A percentile compares a stretch with the other conserved stretches of the same genome.
Conservation (phyloP, 1,284 basidiomycete genomes). For the Rhodofomes roseus region DNA sequence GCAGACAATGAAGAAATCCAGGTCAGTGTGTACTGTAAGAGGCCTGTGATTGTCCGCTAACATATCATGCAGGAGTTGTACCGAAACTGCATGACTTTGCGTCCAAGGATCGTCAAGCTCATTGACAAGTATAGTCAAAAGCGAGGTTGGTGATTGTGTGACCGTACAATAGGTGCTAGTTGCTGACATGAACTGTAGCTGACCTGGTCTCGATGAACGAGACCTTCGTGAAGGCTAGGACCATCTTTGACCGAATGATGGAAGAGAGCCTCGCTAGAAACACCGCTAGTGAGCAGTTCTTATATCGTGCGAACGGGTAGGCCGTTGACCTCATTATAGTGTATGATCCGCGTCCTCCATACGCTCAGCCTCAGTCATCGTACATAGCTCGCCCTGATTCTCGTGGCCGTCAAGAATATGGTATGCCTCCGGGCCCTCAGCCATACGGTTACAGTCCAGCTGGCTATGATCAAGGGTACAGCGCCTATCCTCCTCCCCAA, state of each 20-base stretch:
- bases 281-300: conserved; percentile 49
- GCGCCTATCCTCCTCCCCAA: conserved; percentile 31
- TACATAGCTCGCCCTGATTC: conserved; percentile 27
- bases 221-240: conserved; percentile 78
- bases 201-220: conserved; percentile 90
- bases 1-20: conserved; percentile 96
- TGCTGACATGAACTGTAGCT: conserved; percentile 39
- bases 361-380: conserved; percentile 19
- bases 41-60: not conserved
- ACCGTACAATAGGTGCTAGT: not conserved
- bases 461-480: conserved; percentile 48
- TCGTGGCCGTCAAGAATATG: conserved; percentile 20
- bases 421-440: conserved; percentile 28
- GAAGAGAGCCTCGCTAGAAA: conserved; percentile 82
- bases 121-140: conserved; percentile 99
- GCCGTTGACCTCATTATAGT: conserved; percentile 13
- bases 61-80: conserved; percentile 74
- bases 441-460: conserved; percentile 38
- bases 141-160: conserved; percentile 47
- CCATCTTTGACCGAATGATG: conserved; percentile 89
- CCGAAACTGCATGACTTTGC: conserved; percentile 81
- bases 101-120: conserved; percentile 93
- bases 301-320: not conserved
- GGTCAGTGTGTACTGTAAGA: conserved; percentile 34
- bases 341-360: conserved; percentile 28